Conservation (phyloP, 148 eudicot species). For the Spergularia bocconei region DNA sequence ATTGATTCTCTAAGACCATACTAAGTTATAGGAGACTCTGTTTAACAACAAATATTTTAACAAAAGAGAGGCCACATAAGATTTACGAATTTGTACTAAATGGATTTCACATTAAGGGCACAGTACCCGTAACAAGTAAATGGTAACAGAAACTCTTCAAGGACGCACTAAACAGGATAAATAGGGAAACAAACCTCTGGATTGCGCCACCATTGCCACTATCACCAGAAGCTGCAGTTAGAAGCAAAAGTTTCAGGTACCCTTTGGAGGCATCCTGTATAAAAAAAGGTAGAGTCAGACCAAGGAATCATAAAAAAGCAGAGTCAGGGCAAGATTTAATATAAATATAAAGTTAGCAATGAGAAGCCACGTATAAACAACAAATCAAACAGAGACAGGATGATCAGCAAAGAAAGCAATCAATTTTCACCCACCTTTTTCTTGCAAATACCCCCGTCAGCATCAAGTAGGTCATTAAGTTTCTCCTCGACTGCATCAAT, state of each 20-base stretch:
- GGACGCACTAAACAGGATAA: conserved; percentile 5
- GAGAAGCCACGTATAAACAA: neutral
- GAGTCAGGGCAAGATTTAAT: too few relatives aligned
- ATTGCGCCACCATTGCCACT: conserved; percentile 75
- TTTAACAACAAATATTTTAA: neutral
- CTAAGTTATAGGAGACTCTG: conserved; percentile 8
- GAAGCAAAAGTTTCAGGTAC: conserved; percentile 81
- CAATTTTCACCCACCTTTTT: conserved; percentile 47
- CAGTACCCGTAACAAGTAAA: neutral
- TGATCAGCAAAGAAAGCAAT: neutral
- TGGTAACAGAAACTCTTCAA: neutral
- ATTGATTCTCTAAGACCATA: neutral
- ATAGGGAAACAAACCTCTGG: conserved; percentile 56
- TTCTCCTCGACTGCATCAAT: conserved; percentile 73
- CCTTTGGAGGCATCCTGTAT: conserved; percentile 88
- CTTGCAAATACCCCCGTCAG: conserved; percentile 89
- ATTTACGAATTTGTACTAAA: neutral
- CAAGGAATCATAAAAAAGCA: neutral
- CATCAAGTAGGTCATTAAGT: conserved; percentile 81
- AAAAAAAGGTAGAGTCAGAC: conserved; percentile 19
- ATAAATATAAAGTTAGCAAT: too few relatives aligned
- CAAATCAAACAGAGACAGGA: neutral
- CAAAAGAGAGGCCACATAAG: too few relatives aligned
- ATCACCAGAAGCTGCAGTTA: conserved; percentile 85
- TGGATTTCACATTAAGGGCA: neutral